Evolutionary conservation across 2,329 filamentous ascomycete genomes (phyloP), one percentile per base, ranked within the genome.

Genomic region (Talaromyces sp.): DNA sequence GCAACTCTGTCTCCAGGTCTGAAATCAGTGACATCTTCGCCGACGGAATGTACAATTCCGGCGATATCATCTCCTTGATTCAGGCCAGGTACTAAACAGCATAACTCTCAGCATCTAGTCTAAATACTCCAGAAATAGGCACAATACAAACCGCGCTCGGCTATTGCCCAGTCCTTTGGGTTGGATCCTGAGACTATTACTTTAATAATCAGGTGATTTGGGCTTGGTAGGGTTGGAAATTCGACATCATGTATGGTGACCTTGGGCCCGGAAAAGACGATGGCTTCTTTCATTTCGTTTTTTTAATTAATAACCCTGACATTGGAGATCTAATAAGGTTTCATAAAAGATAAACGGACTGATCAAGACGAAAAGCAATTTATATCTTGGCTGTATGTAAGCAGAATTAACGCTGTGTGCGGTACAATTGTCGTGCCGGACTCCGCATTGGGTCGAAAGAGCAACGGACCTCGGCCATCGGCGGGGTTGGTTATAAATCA

Each of bases 1-100:
- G 72, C 81, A 1, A 87, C 84, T 3, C 82, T 77, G 65, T 86
- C 83, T 14, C 55, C 55, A 1, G 55, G 55, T 18, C n/a, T 42
- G 12, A 57, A 44, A 9, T 57, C 55, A 18, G n/a, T 23, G 23
- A 57, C 55, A 23, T 57, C 14, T 28, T 42, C 36, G 55, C 55
- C 40, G 10, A 65, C 55, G 9, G 65, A 57, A 5, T 33, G 50
- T 1, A 70, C 67, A 5, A 50, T 66, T 0, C 67, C 69, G 2
- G 70, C 52, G 31, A 71, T 42, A 54, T 71, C 70, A 56, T 70
- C 61, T 18, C 69, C 69, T 1, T 53, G 63, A 52, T 68, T 68
- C 10, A 42, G 5, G 55, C 44, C 44, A 51, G 44, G 18, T 28
- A 23, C 27, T 23, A 9, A 4, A 14, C 10, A 18, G 9, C 12